Percentiles rank a stretch among this genome's conserved stretches.
Conservation (phyloP, 768 basidiomycete genomes). For the Gymnopilus junonius region DNA sequence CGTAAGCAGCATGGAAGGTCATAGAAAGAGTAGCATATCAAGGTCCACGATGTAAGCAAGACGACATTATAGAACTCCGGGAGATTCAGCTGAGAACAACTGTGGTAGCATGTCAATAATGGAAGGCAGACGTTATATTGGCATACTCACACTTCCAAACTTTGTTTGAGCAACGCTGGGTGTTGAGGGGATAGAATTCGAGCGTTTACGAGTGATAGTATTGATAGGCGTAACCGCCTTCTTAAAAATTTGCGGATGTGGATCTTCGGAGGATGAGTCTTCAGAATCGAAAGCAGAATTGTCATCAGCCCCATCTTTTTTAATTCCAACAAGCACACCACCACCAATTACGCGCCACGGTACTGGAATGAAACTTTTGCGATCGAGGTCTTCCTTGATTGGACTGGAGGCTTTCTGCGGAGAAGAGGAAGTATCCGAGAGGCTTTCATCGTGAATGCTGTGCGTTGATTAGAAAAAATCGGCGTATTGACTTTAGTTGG, state of each 20-base stretch:
- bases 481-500: slow-evolving; percentile 7
- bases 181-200: slow-evolving; percentile 39
- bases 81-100: slow-evolving; percentile 48
- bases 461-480: slow-evolving; percentile 2
- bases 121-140: background rate
- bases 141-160: slow-evolving; percentile 33
- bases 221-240: slow-evolving; percentile 19
- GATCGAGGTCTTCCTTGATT: slow-evolving; percentile 19
- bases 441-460: slow-evolving; percentile 51
- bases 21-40: background rate
- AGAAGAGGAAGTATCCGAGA: slow-evolving; percentile 17
- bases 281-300: slow-evolving; percentile 4
- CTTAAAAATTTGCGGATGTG: slow-evolving; percentile 4
- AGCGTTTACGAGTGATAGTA: slow-evolving; percentile 32
- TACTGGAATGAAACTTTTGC: slow-evolving; percentile 62
- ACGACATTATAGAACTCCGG: slow-evolving; percentile 35
- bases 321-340: slow-evolving; percentile 67
- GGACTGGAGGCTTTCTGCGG: slow-evolving; percentile 6
- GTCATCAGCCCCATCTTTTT: slow-evolving; percentile 19
- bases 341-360: slow-evolving; percentile 81
- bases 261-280: background rate
- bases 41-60: background rate
- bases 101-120: slow-evolving; percentile 13
- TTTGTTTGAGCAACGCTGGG: slow-evolving; percentile 33
- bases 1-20: slow-evolving; percentile 25